Conservation (phyloP, 768 basidiomycete genomes). For the Megacollybia marginata region DNA sequence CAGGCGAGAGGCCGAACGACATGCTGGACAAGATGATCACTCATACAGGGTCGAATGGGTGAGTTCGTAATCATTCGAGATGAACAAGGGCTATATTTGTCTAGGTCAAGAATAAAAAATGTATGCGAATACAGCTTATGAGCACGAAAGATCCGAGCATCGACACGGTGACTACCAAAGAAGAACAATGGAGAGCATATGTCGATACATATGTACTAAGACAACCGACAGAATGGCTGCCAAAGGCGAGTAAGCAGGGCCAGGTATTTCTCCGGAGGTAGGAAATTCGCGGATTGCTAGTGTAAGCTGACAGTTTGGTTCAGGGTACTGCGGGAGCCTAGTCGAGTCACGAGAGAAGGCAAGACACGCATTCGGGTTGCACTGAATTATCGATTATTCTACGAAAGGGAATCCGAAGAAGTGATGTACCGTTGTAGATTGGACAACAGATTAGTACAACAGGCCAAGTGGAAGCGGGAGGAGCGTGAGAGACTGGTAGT, state of each 20-base stretch:
- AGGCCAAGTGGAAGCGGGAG: too few species aligned
- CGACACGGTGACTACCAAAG: conserved; percentile 39
- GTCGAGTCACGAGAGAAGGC: too few species aligned
- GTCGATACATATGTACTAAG: conserved; percentile 65
- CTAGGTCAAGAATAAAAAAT: conserved; percentile 49
- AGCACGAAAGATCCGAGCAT: conserved; percentile 60
- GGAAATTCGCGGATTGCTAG: conserved; percentile 8
- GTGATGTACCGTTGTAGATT: too few species aligned
- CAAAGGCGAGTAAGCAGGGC: conserved; percentile 26
- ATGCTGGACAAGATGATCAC: conserved; percentile 69
- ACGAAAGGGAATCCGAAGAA: too few species aligned
- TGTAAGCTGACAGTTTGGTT: too few species aligned
- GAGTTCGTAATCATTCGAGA: conserved; percentile 18
- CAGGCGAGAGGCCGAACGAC: conserved; percentile 71
- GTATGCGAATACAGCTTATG: conserved; percentile 55
- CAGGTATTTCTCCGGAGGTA: conserved; percentile 56
- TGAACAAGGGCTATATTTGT: conserved; percentile 7
- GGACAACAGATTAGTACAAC: too few species aligned
- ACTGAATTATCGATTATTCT: too few species aligned
- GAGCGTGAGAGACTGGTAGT: too few species aligned
- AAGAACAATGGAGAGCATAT: conserved; percentile 67
- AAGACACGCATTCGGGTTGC: too few species aligned
- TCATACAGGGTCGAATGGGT: conserved; percentile 80
- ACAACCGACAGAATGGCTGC: conserved; percentile 67
- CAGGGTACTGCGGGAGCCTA: too few species aligned